Conservation (phyloP, 1,139 yeast species). For the Hanseniaspora uvarum region DNA sequence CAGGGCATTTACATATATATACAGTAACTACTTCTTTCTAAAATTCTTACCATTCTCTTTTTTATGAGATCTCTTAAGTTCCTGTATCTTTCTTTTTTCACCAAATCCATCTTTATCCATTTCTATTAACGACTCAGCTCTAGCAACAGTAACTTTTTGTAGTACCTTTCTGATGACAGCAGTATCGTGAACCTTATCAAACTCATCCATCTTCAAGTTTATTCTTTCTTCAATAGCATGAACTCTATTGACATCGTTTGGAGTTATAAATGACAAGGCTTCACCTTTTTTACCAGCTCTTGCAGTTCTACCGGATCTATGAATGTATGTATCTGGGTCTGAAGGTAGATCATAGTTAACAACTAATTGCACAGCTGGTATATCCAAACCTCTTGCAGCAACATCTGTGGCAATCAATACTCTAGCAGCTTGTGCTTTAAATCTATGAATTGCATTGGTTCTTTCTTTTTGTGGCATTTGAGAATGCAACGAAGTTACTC, state of each 20-base stretch:
- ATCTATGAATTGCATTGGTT: constrained; percentile 79
- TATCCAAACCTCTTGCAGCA: constrained; percentile 94
- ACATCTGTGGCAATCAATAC: constrained; percentile 91
- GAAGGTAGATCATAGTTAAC: constrained; percentile 88
- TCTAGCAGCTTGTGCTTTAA: constrained; percentile 88
- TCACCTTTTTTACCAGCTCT: constrained; percentile 86
- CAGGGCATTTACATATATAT: no score
- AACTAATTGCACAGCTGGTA: constrained; percentile 82
- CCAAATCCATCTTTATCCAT: constrained; percentile 90
- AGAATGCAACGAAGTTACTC: constrained; percentile 86
- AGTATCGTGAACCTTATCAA: constrained; percentile 62
- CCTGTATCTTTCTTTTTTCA: constrained; percentile 51
- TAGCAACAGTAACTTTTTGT: constrained; percentile 64
- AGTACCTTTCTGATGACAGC: constrained; percentile 62
- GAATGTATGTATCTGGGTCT: constrained; percentile 93
- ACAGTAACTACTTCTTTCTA: constrained; percentile 17
- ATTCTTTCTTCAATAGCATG: constrained; percentile 81
- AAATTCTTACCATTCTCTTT: constrained; percentile 20
- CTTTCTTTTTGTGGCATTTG: constrained; percentile 91
- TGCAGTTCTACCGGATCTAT: constrained; percentile 99
- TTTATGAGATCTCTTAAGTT: constrained; percentile 33
- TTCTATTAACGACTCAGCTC: constrained; percentile 80
- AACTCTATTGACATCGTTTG: constrained; percentile 71
- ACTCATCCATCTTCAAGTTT: constrained; percentile 62
- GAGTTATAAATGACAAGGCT: constrained; percentile 64